Base-by-base conservation (phyloP, 2,329 filamentous ascomycete genomes). In the Fusarium pseudocircinatum region DNA sequence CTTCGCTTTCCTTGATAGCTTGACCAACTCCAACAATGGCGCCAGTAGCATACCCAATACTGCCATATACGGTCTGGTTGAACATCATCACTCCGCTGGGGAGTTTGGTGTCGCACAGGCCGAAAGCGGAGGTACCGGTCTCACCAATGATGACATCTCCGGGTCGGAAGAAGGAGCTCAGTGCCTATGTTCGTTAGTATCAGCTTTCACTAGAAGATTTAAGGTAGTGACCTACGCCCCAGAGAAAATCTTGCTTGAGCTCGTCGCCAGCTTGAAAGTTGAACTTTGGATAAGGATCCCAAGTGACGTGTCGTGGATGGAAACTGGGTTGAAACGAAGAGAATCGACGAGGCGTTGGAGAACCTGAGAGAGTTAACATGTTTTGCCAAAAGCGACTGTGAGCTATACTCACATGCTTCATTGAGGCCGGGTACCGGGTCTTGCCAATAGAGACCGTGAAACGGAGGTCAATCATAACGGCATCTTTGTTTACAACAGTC, bases 241-340 rank as follows among this genome's bases (percentile, higher is more conserved):
- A 62, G 8, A 62, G 52, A 7, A 46, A 62, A 22, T 62, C 34
- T 46, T 59, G 40, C 40, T 59, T 62, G 14, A 46, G 60, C 4
- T 20, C 22, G 2, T 59, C 40, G 8, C n/a, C 4, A 1, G 60
- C 11, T 2, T 46, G 18, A 9, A 59, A 62, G 34, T 6, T 5
- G 32, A 59, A 59, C 22, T 46, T 59, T 9, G 52, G 52, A 36
- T 62, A 62, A 2, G 26, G 34, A 15, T 32, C n/a, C 60, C 40
- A 62, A 24, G 40, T 62, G 26, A 62, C 32, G 5, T 34, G 6
- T n/a, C 44, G 14, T 15, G 26, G 36, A 36, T 26, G 6, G 32
- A 13, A n/a, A 39, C 7, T 2, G 52, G 52, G 10, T 22, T 46
- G 7, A 52, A 39, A 10, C 14, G 40, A 12, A 59, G 22, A 4